Conservation (phyloP, 2,329 filamentous ascomycete species). For the Arthrobotrys iridis region DNA sequence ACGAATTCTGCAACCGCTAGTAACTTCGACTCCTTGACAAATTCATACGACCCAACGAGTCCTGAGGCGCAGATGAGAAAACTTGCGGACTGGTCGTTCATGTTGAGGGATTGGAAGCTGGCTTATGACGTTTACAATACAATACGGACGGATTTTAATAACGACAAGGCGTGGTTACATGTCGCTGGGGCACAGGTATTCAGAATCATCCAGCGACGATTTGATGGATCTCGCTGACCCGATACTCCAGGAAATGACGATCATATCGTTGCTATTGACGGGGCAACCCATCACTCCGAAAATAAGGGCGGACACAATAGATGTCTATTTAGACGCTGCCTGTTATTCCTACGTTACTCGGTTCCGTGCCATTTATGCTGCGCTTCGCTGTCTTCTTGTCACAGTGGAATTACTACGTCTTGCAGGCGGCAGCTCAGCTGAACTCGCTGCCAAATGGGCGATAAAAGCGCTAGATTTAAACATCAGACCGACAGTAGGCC, state of each 20-base stretch:
- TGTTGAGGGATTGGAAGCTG: slow-evolving; percentile 95
- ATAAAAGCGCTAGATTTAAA: slow-evolving; percentile 80
- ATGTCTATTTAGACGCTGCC: slow-evolving; percentile 87
- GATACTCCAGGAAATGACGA: slow-evolving; percentile 83
- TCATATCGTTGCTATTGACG: slow-evolving; percentile 81
- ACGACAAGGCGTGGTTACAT: slow-evolving; percentile 96
- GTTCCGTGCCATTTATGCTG: slow-evolving; percentile 80
- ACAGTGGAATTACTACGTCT: slow-evolving; percentile 83
- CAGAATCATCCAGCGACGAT: background rate
- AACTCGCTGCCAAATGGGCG: slow-evolving; percentile 88
- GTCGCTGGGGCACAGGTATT: slow-evolving; percentile 76
- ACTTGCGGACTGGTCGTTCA: slow-evolving; percentile 92
- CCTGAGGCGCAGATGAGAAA: slow-evolving; percentile 93
- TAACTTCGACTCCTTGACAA: slow-evolving; percentile 80
- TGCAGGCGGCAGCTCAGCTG: slow-evolving; percentile 79
- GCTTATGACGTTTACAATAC: slow-evolving; percentile 92
- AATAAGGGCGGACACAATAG: slow-evolving; percentile 79
- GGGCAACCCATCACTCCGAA: slow-evolving; percentile 78
- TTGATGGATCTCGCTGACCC: background rate
- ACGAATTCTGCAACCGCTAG: slow-evolving; percentile 66
- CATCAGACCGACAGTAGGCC: slow-evolving; percentile 73
- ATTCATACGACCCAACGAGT: slow-evolving; percentile 83
- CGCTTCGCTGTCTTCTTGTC: slow-evolving; percentile 78
- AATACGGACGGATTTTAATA: slow-evolving; percentile 84
- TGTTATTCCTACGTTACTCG: slow-evolving; percentile 92